These are phyloP conservation scores for Yamadazyma laniorum DNA, from an alignment of 805 yeast species.

Conservation along the genomic window DNA sequence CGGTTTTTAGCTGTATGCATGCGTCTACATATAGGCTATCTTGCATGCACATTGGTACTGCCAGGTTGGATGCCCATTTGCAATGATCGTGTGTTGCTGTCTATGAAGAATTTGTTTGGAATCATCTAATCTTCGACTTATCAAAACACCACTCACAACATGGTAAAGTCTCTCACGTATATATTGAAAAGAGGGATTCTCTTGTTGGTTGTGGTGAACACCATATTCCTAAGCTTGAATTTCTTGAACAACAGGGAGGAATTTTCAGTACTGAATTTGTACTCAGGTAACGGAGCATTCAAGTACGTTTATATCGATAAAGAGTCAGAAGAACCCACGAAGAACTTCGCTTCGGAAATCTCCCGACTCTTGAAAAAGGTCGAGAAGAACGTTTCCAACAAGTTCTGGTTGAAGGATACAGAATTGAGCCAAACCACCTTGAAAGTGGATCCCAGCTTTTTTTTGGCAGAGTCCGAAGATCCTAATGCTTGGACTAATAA, in stretches of 20 bases:
- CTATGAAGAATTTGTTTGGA: no score
- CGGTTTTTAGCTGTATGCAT: no score
- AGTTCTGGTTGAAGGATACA: slow-evolving; percentile 27
- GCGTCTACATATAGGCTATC: no score
- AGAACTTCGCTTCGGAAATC: slow-evolving; percentile 12
- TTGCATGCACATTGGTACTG: no score
- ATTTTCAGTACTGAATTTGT: slow-evolving; percentile 7
- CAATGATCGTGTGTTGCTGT: no score
- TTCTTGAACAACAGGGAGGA: slow-evolving; percentile 11
- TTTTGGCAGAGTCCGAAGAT: slow-evolving; percentile 14
- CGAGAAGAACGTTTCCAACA: slow-evolving; percentile 14
- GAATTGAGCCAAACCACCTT: slow-evolving; percentile 17
- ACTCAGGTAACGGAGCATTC: background rate
- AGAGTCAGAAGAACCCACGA: slow-evolving; percentile 10
- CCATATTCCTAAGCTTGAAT: slow-evolving; percentile 13
- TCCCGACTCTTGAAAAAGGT: slow-evolving; percentile 17
- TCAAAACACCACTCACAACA: background rate
- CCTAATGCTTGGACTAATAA: slow-evolving; percentile 20
- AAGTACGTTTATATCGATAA: slow-evolving; percentile 9
- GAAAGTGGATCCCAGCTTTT: slow-evolving; percentile 15
- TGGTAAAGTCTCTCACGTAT: slow-evolving; percentile 5
- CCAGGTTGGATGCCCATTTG: no score
- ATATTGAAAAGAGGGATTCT: slow-evolving; percentile 12
- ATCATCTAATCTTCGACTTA: no score
- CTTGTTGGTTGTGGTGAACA: slow-evolving; percentile 11